Percentiles rank a stretch among this genome's conserved stretches.
These are phyloP conservation scores for Claviceps maximensis DNA, from an alignment of 2,329 filamentous ascomycete genomes.

Conservation along the genomic window DNA sequence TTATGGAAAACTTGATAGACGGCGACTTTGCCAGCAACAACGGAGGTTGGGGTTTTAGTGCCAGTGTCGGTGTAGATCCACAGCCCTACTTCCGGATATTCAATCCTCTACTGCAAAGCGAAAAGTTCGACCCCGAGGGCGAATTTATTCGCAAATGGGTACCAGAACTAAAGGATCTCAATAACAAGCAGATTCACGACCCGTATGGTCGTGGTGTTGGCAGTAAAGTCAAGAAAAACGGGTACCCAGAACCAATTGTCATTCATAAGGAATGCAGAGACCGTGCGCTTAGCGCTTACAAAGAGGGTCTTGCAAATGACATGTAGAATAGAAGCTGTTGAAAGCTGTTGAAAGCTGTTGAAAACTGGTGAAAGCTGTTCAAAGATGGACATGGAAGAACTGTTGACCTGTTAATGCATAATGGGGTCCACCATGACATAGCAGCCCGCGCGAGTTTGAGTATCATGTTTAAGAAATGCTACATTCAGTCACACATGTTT, in stretches of 20 bases:
- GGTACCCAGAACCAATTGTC: slow-evolving; percentile 65
- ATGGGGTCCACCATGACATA: background rate
- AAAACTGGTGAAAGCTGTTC: background rate
- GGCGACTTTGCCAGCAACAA: slow-evolving; percentile 73
- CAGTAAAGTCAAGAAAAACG: slow-evolving; percentile 45
- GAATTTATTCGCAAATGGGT: slow-evolving; percentile 77
- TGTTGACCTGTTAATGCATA: background rate
- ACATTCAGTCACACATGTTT: background rate
- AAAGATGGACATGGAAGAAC: too few relatives aligned
- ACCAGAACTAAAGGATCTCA: slow-evolving; percentile 52
- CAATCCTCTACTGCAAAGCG: slow-evolving; percentile 71
- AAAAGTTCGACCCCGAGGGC: slow-evolving; percentile 70
- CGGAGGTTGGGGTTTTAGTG: slow-evolving; percentile 43
- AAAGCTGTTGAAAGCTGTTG: background rate
- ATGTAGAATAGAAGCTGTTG: slow-evolving; percentile 8
- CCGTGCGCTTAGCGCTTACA: slow-evolving; percentile 56
- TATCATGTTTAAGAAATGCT: background rate
- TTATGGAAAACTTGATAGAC: slow-evolving; percentile 71
- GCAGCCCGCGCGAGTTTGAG: background rate
- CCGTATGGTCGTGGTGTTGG: slow-evolving; percentile 57
- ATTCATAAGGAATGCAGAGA: slow-evolving; percentile 58
- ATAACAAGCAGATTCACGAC: slow-evolving; percentile 63
- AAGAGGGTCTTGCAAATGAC: slow-evolving; percentile 29
- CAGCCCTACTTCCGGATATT: slow-evolving; percentile 89
- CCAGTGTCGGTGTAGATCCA: slow-evolving; percentile 63